Base-by-base conservation (phyloP, 2,329 filamentous ascomycete genomes). In the Ceratocystiopsis sp. region DNA sequence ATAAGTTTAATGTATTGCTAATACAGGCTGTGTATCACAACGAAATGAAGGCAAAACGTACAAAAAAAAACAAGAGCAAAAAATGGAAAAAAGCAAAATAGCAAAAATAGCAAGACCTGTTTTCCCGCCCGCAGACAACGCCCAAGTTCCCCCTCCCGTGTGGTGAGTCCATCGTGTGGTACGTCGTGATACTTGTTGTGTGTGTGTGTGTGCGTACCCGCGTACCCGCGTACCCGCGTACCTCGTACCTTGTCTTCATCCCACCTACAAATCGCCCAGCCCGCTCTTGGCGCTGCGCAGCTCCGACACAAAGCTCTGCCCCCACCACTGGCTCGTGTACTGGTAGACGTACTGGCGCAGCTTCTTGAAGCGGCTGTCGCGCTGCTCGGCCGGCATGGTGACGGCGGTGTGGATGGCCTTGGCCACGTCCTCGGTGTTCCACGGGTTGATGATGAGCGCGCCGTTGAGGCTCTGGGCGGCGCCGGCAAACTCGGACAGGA, bases 281-380 rank as follows among this genome's bases (percentile, higher is more conserved):
- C 19, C 19, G 19, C 19, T 16, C 45, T 51, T 51, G 21, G 44
- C 43, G 34, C 44, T 37, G 17, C 48, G 48, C 39, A 96, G 71
- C 61, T 95, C 89, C 13, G 75, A 74, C 41, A 95, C 86, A 57
- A 96, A 96, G 51, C 81, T 87, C 59, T 87, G 76, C 21, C 89
- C 89, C 89, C 89, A 96, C 80, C 91, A 95, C 11, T 87, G 83
- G 59, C 84, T 93, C 2, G 91, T 98, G 64, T 95, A 96, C 66
- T 94, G 95, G 63, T 87, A 89, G 46, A 96, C 85, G 57, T 96
- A 96, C 62, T 84, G 84, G 57, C 91, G 83, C 46, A 98, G 69
- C 61, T 95, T 95, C 57, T 80, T 76, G 65, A 84, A 95, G 62
- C 95, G 95, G 45, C 79, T 68, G 47, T 80, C 77, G 42, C 86